These are phyloP conservation scores for Podaxis rugospora DNA, from an alignment of 768 basidiomycete genomes.

Conservation along the genomic window DNA sequence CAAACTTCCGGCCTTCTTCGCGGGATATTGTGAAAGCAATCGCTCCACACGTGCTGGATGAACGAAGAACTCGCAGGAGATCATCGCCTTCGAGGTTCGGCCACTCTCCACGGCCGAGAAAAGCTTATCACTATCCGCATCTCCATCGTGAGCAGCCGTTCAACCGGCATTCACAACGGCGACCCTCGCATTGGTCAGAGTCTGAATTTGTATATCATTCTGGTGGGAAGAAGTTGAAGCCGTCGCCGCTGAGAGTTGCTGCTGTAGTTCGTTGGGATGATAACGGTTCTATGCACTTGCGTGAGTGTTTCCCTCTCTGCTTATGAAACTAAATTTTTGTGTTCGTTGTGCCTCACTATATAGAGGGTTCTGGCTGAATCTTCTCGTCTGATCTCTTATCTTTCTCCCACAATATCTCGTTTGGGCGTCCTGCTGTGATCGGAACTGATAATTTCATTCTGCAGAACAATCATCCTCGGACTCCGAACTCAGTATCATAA, in stretches of 20 bases:
- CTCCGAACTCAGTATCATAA: not conserved
- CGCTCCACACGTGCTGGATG: conserved; percentile 43
- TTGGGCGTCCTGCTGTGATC: not conserved
- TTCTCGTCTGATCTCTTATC: not conserved
- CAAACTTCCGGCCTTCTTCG: conserved; percentile 33
- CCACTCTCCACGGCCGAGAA: not conserved
- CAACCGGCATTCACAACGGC: not conserved
- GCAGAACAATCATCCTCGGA: not conserved
- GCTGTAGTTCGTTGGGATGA: conserved; percentile 3
- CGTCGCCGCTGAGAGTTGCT: conserved; percentile 6
- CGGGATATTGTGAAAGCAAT: conserved; percentile 40
- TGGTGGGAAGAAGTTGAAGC: not conserved
- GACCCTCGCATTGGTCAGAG: not conserved
- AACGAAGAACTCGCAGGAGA: conserved; percentile 17
- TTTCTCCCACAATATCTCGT: not conserved
- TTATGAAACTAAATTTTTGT: too few species aligned
- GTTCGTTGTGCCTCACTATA: not conserved
- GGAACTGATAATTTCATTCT: not conserved
- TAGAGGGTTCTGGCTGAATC: not conserved
- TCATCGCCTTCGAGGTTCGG: not conserved
- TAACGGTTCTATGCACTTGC: not conserved
- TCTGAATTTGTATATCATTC: not conserved
- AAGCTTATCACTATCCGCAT: not conserved
- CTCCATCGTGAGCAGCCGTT: not conserved
- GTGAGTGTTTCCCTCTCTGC: not conserved